These are phyloP conservation scores for Wickerhamiella parazyma DNA, from an alignment of 805 yeast genomes.

Conservation along the genomic window DNA sequence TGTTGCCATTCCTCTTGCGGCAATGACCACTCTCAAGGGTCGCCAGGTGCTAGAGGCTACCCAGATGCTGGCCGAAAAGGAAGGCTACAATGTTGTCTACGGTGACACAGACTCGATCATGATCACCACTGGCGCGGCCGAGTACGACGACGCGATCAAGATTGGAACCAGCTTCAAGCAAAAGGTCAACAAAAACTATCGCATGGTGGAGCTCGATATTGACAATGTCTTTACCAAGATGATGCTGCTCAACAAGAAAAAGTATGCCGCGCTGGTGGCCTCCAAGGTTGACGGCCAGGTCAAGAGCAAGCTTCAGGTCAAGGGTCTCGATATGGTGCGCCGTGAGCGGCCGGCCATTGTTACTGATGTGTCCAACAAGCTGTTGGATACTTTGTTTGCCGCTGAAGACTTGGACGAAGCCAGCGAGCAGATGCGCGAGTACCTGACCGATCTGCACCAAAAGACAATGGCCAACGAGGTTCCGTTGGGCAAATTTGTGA, in stretches of 20 bases:
- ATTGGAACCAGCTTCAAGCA: conserved; percentile 78
- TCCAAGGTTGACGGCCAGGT: conserved; percentile 42
- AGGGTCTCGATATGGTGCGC: conserved; percentile 93
- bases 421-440: conserved; percentile 52
- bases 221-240: conserved; percentile 84
- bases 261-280: conserved; percentile 83
- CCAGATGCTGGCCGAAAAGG: conserved; percentile 76
- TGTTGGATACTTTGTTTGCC: conserved; percentile 55
- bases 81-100: conserved; percentile 74
- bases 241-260: conserved; percentile 86
- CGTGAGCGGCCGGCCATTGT: conserved; percentile 93
- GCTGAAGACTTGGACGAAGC: conserved; percentile 64
- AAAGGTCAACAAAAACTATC: conserved; percentile 78
- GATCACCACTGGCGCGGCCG: conserved; percentile 79
- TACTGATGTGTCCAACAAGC: conserved; percentile 69
- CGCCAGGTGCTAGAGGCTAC: conserved; percentile 91
- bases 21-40: conserved; percentile 89
- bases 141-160: conserved; percentile 55
- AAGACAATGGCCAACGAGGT: conserved; percentile 49
- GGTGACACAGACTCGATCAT: conserved; percentile 99
- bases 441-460: conserved; percentile 45
- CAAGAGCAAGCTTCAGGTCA: conserved; percentile 57
- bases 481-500: conserved; percentile 54
- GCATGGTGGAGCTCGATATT: conserved; percentile 79
- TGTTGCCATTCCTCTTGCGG: conserved; percentile 91